A percentile compares a stretch with the other conserved stretches of the same genome.
Evolutionary conservation across 2,329 filamentous ascomycete species (phyloP).

Genomic region (Clonostachys solani): DNA sequence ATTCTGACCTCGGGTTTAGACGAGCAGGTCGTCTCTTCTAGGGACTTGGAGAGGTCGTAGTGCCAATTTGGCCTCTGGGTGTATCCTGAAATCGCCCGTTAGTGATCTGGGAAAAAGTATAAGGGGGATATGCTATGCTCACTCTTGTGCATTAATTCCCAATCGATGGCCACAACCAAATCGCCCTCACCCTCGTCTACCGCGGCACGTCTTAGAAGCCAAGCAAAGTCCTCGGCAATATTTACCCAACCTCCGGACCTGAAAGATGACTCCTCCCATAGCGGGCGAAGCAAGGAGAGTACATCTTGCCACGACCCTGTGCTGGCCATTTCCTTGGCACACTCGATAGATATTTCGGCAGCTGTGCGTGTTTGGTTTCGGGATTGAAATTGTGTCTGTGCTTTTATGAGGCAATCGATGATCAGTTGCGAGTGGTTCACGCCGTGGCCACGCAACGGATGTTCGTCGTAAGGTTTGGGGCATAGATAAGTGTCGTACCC

Average conservation of each 20-base stretch:
- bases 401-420: constrained; percentile 44
- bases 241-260: constrained; percentile 56
- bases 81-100: constrained; percentile 36
- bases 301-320: constrained; percentile 48
- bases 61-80: constrained; percentile 50
- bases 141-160: constrained; percentile 60
- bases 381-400: constrained; percentile 48
- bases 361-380: constrained; percentile 48
- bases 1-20: constrained; percentile 45
- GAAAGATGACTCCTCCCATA: constrained; percentile 55
- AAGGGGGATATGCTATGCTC: constrained; percentile 17
- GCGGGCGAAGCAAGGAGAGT: constrained; percentile 46
- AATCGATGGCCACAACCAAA: constrained; percentile 57
- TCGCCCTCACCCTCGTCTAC: constrained; percentile 45
- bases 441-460: constrained; percentile 43
- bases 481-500: constrained; percentile 65
- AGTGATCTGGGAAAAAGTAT: background rate
- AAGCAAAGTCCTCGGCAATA: constrained; percentile 55
- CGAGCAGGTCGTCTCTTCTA: constrained; percentile 41
- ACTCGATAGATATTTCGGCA: constrained; percentile 53
- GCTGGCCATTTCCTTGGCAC: constrained; percentile 49
- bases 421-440: constrained; percentile 54
- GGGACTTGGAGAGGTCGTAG: constrained; percentile 54
- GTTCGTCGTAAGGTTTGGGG: constrained; percentile 57
- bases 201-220: constrained; percentile 56